Percentiles rank a stretch among this genome's conserved stretches.
These are phyloP conservation scores for Penicillium silybi DNA, from an alignment of 495 filamentous ascomycete genomes.

Conservation along the genomic window DNA sequence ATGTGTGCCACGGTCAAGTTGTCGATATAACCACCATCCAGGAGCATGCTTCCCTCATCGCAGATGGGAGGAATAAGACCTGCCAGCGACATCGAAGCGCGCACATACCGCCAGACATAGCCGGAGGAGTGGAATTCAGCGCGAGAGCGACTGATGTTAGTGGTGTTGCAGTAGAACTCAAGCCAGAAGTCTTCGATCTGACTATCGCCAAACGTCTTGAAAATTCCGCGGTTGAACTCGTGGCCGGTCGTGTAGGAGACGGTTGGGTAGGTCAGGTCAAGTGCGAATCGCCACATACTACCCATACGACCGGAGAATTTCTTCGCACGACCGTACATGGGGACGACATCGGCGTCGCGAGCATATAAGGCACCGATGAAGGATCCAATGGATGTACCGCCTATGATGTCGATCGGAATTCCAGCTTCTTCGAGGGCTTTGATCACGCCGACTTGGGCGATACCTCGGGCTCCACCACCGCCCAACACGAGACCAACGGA, in stretches of 20 bases:
- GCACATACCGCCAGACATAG: constrained; percentile 94
- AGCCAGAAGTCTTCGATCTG: constrained; percentile 99
- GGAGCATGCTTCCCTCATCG: constrained; percentile 91
- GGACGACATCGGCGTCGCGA: constrained; percentile 92
- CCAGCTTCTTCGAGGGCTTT: constrained; percentile 93
- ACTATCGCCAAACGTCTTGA: constrained; percentile 93
- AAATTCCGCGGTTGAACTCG: constrained; percentile 98
- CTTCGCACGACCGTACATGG: constrained; percentile 94
- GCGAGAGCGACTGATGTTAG: constrained; percentile 88
- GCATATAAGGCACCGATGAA: constrained; percentile 96
- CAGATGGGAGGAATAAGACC: constrained; percentile 90
- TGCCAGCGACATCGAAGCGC: constrained; percentile 93
- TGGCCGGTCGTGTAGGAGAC: constrained; percentile 96
- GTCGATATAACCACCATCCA: constrained; percentile 96
- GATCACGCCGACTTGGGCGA: constrained; percentile 89
- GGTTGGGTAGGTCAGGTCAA: constrained; percentile 93
- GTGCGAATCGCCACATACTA: constrained; percentile 93
- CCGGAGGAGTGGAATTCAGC: constrained; percentile 90
- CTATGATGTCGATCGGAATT: constrained; percentile 93
- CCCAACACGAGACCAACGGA: constrained; percentile 92
- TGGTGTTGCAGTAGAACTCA: constrained; percentile 98
- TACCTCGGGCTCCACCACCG: constrained; percentile 87
- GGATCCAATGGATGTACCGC: constrained; percentile 95
- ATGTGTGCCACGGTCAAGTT: constrained; percentile 96
- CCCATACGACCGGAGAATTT: constrained; percentile 97